Base-by-base conservation (phyloP, 371 early-diverging fungal genomes). In the Mucor plumbeus region DNA sequence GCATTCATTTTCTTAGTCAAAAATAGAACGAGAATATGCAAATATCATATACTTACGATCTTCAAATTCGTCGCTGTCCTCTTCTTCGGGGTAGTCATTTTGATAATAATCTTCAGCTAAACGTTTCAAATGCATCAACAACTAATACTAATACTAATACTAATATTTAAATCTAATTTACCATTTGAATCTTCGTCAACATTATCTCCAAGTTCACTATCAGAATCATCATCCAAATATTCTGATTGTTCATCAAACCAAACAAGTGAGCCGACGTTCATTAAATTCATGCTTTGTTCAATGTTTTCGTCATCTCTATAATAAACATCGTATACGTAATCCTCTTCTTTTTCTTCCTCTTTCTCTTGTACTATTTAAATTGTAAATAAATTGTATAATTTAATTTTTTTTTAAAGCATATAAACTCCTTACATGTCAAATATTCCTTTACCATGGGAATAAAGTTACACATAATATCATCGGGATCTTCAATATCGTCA, bases 361-460 rank as follows among this genome's bases (percentile, higher is more conserved):
- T 63, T 75, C 6, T 78, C 76, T 40, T 80, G 75, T 21, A 80
- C 83, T 82, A 70, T 15, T 11, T 0, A 11, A 21, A 4, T 21
- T 11, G 7, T 59, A 6, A 43, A 26, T 43, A n/a, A n/a, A 21
- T 43, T 14, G 11, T 21, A 19, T 39, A 19, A 55, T 19, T 7
- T 10, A 19, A 11, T 21, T 14, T 8, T 8, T 34, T 36, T 7
- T 11, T 38, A 38, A 0, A 7, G 38, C 38, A 38, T 9, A 8
- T 44, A 15, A 11, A 33, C 17, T 11, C 11, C 82, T 70, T 78
- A 87, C 87, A 73, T 35, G 89, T 79, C 58, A 92, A 69, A 58
- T 89, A 88, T 64, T 91, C 90, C 48, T 88, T 85, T 5, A 92
- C 90, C 88, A 92, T 88, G 0, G 92, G 90, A 59, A 90, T 80